A percentile compares a stretch with the other conserved stretches of the same genome.
Evolutionary conservation across 192 early-diverging fungal species (phyloP).

Genomic region (Mortierella antarctica): DNA sequence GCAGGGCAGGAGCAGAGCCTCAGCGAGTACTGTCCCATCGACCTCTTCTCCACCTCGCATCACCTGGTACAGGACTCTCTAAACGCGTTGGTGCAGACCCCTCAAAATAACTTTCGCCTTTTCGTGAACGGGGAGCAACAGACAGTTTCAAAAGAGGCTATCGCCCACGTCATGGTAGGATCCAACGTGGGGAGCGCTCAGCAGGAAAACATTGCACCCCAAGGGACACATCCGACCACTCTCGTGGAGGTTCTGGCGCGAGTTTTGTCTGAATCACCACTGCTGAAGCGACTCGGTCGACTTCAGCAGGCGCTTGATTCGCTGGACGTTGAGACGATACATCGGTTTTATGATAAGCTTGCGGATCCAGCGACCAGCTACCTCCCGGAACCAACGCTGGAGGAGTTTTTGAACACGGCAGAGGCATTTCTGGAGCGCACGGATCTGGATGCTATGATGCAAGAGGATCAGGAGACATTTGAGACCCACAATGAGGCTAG

Average conservation of each 20-base stretch:
- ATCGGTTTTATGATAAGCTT: slow-evolving; percentile 25
- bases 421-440: slow-evolving; percentile 50
- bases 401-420: slow-evolving; percentile 55
- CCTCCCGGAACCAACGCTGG: slow-evolving; percentile 49
- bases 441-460: slow-evolving; percentile 26
- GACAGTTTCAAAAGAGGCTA: slow-evolving; percentile 1
- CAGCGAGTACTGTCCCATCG: slow-evolving; percentile 75
- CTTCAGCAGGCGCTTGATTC: slow-evolving; percentile 66
- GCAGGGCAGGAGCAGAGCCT: slow-evolving; percentile 18
- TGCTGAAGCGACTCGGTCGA: slow-evolving; percentile 58
- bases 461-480: slow-evolving; percentile 27
- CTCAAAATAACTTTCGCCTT: slow-evolving; percentile 67
- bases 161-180: neutral
- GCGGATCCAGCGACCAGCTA: neutral
- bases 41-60: slow-evolving; percentile 64
- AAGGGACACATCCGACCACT: neutral
- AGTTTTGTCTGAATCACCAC: slow-evolving; percentile 56
- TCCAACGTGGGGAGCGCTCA: neutral
- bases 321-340: slow-evolving; percentile 67
- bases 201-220: no score
- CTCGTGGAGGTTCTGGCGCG: slow-evolving; percentile 48
- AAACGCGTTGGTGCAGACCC: slow-evolving; percentile 45
- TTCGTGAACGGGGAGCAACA: slow-evolving; percentile 57
- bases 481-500: slow-evolving; percentile 32
- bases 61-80: slow-evolving; percentile 52